Percentiles rank a stretch among this genome's conserved stretches.
Conservation (phyloP, 495 filamentous ascomycete species). For the Amorphotheca resinae region DNA sequence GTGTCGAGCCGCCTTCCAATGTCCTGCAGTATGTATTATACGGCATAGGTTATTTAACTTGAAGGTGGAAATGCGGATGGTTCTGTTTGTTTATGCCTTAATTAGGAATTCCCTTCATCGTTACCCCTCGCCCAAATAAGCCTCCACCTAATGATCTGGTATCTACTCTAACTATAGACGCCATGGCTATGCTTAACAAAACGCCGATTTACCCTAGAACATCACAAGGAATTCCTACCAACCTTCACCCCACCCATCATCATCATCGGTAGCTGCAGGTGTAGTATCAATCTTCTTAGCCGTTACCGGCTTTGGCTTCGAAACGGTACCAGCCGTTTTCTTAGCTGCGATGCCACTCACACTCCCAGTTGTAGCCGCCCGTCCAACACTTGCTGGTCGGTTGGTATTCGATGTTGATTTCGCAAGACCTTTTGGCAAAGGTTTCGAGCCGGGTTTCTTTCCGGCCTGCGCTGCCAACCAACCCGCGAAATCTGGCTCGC, state of each 20-base stretch:
- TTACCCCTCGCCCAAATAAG: no score
- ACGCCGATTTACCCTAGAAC: no score
- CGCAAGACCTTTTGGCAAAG: slow-evolving; percentile 63
- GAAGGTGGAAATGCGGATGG: no score
- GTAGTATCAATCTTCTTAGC: slow-evolving; percentile 42
- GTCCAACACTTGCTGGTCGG: slow-evolving; percentile 18
- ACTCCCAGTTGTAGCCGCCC: slow-evolving; percentile 26
- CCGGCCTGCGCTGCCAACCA: slow-evolving; percentile 79
- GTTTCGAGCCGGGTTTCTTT: slow-evolving; percentile 47
- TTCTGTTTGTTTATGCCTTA: no score
- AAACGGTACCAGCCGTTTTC: slow-evolving; percentile 27
- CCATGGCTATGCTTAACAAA: no score
- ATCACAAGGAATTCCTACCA: slow-evolving; percentile 31
- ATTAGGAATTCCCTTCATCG: no score
- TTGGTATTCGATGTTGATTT: slow-evolving; percentile 31
- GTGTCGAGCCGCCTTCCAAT: no score
- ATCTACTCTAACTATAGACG: no score
- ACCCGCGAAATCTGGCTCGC: slow-evolving; percentile 86
- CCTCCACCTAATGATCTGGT: no score
- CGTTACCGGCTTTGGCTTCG: slow-evolving; percentile 25
- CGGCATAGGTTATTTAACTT: no score
- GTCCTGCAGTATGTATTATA: no score
- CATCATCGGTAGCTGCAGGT: slow-evolving; percentile 43
- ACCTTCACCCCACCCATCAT: slow-evolving; percentile 57
- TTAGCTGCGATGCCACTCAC: slow-evolving; percentile 23